Evolutionary conservation across 305 asterid species (phyloP).

Genomic region (Fraxinus angustifolia): DNA sequence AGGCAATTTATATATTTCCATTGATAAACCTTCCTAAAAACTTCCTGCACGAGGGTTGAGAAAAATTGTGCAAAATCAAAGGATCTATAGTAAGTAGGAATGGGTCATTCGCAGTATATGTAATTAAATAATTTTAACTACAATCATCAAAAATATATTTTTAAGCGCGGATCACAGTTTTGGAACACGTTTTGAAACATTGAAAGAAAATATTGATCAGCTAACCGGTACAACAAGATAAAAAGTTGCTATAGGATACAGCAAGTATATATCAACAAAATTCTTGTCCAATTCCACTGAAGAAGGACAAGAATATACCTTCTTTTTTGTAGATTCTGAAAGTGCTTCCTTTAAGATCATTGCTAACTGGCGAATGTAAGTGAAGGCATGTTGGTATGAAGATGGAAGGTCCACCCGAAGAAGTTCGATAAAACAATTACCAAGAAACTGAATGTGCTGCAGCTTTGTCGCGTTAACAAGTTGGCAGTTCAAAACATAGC

Average conservation of each 20-base stretch:
- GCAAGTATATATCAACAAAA: neutral
- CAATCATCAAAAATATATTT: neutral
- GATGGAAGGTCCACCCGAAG: conserved; percentile 64
- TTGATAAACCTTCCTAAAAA: conserved; percentile 80
- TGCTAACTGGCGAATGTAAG: conserved; percentile 83
- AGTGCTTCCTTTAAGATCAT: conserved; percentile 73
- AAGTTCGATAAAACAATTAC: conserved; percentile 77
- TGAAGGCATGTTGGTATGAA: conserved; percentile 84
- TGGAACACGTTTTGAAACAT: neutral
- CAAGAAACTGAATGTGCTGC: conserved; percentile 84
- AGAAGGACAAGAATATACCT: conserved; percentile 31
- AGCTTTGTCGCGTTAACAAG: conserved; percentile 66
- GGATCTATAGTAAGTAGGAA: neutral
- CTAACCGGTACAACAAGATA: neutral
- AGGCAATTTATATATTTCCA: conserved; percentile 90
- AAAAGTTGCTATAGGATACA: neutral
- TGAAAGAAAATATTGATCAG: neutral
- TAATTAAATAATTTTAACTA: neutral
- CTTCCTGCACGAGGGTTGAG: conserved; percentile 45
- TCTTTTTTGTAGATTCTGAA: conserved; percentile 37
- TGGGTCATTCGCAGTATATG: neutral
- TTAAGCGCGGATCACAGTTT: neutral
- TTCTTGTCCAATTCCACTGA: neutral
- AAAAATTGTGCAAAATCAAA: neutral
- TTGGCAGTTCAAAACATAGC: conserved; percentile 79